Conservation (phyloP, 768 basidiomycete species). For the Tylopilus vinaceipallidus region DNA sequence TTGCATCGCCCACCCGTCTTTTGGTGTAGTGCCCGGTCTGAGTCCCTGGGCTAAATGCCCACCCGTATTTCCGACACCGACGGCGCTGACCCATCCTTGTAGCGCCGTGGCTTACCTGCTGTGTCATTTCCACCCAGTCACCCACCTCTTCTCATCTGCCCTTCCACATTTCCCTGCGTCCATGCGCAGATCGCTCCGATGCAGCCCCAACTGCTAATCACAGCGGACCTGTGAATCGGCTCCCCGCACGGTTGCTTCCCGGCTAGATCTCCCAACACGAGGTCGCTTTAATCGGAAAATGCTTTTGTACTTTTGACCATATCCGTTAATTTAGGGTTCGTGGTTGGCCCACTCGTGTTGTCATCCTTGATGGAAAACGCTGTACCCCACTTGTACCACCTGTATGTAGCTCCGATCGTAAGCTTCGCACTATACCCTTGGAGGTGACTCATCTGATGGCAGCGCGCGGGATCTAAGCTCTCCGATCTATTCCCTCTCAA, state of each 20-base stretch:
- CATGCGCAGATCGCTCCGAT: constrained; percentile 18
- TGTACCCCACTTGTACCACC: constrained; percentile 19
- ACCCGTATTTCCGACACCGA: constrained; percentile 20
- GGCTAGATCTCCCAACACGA: constrained; percentile 25
- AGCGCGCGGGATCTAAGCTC: constrained; percentile 18
- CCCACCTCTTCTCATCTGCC: constrained; percentile 8
- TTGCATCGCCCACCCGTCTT: background rate
- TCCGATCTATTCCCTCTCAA: constrained; percentile 8
- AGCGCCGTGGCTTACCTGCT: constrained; percentile 1
- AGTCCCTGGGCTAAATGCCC: constrained; percentile 2
- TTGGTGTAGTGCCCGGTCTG: background rate
- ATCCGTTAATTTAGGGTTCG: constrained; percentile 34
- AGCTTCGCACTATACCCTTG: constrained; percentile 15
- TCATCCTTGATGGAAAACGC: constrained; percentile 21
- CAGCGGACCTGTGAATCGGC: constrained; percentile 7
- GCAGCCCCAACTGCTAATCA: constrained; percentile 18
- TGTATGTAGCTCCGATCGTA: constrained; percentile 7
- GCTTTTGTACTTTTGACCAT: constrained; percentile 20
- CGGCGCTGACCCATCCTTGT: constrained; percentile 17
- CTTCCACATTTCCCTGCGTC: constrained; percentile 4
- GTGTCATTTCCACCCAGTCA: constrained; percentile 8
- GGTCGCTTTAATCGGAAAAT: constrained; percentile 27
- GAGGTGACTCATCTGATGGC: constrained; percentile 17
- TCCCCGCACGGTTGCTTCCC: constrained; percentile 13
- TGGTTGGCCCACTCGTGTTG: constrained; percentile 7